Evolutionary conservation across 2,329 filamentous ascomycete genomes (phyloP), one percentile per base, ranked within the genome.

Genomic region (Alternaria viburni): DNA sequence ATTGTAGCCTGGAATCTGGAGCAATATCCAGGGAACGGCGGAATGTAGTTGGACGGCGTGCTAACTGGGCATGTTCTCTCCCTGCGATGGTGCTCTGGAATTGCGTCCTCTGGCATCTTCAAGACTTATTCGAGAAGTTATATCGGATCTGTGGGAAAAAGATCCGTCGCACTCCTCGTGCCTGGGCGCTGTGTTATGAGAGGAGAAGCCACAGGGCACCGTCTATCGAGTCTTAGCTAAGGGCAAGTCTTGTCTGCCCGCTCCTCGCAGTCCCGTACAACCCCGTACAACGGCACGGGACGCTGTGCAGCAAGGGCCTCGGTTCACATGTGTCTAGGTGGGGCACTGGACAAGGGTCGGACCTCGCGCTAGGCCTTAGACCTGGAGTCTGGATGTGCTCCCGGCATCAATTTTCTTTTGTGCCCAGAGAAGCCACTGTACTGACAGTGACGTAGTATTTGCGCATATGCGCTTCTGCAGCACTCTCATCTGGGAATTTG

Each of bases 1-100:
- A 73, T 73, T 7, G 68, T 64, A 5, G 62, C 62, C 3, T 76
- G 71, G 61, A 81, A 81, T 23, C 78, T 72, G 10, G 79, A 73
- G 41, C 64, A 69, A 54, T 78, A 79, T 47, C 68, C 69, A 8
- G 75, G 75, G 49, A 76, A 78, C 0, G 75, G 76, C 8, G 76
- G 76, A 7, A 67, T 56, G 52, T 75, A 76, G 25, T 73, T 65
- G 2, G 66, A 26, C 5, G 75, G 74, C 9, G 67, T 71, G 54
- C 51, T 68, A 11, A 69, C 45, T 2, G 71, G 69, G 7, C 61
- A 68, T 54, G 59, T 70, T 51, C 70, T 68, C 13, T 67, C 57
- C 43, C 46, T 59, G 17, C 54, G 67, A 12, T 74, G 66, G 23
- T 74, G 64, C 6, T 62, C 52, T 52, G 73, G 72, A 54, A 76